Conservation (phyloP, 441 rosid genomes). For the Populus tomentosa region DNA sequence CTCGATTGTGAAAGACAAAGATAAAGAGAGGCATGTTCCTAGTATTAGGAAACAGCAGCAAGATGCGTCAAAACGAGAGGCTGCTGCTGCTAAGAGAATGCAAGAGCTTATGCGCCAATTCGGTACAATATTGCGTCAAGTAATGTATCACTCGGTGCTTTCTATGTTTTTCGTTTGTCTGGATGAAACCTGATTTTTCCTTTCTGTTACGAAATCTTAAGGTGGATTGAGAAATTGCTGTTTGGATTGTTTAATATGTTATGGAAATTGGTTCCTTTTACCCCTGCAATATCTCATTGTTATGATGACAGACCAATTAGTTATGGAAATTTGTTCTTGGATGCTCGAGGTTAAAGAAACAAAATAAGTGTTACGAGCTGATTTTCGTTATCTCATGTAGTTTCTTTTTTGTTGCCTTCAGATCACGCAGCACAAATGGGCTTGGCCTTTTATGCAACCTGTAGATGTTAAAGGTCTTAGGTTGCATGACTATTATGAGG, state of each 20-base stretch:
- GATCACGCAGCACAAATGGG: constrained; percentile 92
- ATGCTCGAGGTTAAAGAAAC: not conserved
- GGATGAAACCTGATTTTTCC: not conserved
- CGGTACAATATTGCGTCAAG: constrained; percentile 43
- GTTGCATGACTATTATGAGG: constrained; percentile 84
- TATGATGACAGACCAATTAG: not conserved
- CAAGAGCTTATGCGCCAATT: constrained; percentile 91
- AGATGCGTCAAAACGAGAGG: constrained; percentile 67
- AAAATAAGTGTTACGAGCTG: not conserved
- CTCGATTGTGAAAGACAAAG: constrained; percentile 56
- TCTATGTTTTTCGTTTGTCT: not conserved
- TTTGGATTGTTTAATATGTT: too few species aligned
- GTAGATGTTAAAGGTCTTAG: constrained; percentile 90
- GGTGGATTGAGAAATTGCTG: too few species aligned
- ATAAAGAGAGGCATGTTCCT: constrained; percentile 55
- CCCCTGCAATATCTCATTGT: not conserved
- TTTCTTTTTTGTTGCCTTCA: constrained; percentile 30
- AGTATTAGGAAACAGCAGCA: constrained; percentile 59
- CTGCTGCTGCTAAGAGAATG: constrained; percentile 90
- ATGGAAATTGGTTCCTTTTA: too few species aligned
- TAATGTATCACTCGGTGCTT: not conserved
- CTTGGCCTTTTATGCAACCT: constrained; percentile 89
- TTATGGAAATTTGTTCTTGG: not conserved
- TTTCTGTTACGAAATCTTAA: too few species aligned
- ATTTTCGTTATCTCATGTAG: not conserved